These are phyloP conservation scores for Termitomyces sp. DNA, from an alignment of 768 basidiomycete genomes.

Conservation along the genomic window DNA sequence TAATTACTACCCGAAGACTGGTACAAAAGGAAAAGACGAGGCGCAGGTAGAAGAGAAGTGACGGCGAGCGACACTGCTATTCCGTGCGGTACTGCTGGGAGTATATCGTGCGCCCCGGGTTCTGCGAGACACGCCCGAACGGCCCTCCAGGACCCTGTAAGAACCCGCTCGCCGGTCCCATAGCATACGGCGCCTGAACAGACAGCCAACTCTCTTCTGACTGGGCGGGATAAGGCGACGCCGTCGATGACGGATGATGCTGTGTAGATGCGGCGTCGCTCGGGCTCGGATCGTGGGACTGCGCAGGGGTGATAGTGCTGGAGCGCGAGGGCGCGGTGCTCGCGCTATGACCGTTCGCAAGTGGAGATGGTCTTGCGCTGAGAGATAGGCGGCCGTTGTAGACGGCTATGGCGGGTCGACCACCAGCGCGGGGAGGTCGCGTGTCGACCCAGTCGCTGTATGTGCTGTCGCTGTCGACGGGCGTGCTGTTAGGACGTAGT, in stretches of 20 bases:
- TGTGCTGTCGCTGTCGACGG: constrained; percentile 1
- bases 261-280: constrained; percentile 13
- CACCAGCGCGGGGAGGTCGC: constrained; percentile 7
- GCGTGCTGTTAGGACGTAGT: constrained; percentile 1
- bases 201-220: constrained; percentile 22
- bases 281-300: constrained; percentile 15
- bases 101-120: constrained; percentile 63
- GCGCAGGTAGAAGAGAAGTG: not conserved
- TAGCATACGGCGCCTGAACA: constrained; percentile 29
- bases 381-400: constrained; percentile 16
- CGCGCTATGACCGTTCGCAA: constrained; percentile 20
- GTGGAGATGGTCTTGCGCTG: constrained; percentile 17
- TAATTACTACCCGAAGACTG: constrained; percentile 1
- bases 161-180: constrained; percentile 47
- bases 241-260: constrained; percentile 12
- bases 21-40: not conserved
- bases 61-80: constrained; percentile 1
- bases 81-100: constrained; percentile 33
- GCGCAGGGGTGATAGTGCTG: constrained; percentile 19
- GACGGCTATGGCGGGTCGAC: constrained; percentile 12
- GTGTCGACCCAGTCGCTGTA: constrained; percentile 16
- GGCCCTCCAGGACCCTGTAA: constrained; percentile 38
- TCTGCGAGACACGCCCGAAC: constrained; percentile 38
- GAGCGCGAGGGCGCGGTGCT: constrained; percentile 16
- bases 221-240: constrained; percentile 16